Percentiles rank a stretch among this genome's conserved stretches.
Conservation (phyloP, 1,284 basidiomycete species). For the Sanghuangporus baumii region DNA sequence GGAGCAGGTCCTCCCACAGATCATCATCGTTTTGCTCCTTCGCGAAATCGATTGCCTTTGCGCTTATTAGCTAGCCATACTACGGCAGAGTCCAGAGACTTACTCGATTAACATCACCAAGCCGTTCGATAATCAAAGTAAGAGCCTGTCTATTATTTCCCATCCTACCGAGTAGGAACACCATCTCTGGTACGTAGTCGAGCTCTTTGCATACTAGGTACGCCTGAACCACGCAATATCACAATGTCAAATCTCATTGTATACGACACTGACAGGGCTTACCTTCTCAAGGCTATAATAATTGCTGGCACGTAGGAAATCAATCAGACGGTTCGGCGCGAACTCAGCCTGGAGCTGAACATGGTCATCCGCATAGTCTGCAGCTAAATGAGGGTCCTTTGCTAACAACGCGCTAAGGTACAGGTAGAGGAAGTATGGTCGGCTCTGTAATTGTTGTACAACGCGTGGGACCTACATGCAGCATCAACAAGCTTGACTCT, state of each 20-base stretch:
- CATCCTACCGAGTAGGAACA: conserved; percentile 95
- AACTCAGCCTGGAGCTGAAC: conserved; percentile 92
- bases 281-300: conserved; percentile 90
- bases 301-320: conserved; percentile 87
- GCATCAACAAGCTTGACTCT: too few relatives aligned
- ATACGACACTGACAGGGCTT: conserved; percentile 18
- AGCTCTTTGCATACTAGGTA: conserved; percentile 80
- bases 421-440: conserved; percentile 83
- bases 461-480: conserved; percentile 71
- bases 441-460: conserved; percentile 76
- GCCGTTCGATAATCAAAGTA: conserved; percentile 90
- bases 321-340: conserved; percentile 74
- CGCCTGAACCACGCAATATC: conserved; percentile 47
- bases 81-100: conserved; percentile 21
- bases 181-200: conserved; percentile 94
- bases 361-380: conserved; percentile 83
- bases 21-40: conserved; percentile 97
- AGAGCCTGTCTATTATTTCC: conserved; percentile 95
- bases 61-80: neutral
- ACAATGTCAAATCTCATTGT: neutral
- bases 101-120: conserved; percentile 88
- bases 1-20: conserved; percentile 94
- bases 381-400: conserved; percentile 78
- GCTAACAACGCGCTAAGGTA: conserved; percentile 91
- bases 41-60: conserved; percentile 93